These are phyloP conservation scores for Geotrichum citri-aurantii DNA, from an alignment of 1,139 yeast species.

Conservation along the genomic window DNA sequence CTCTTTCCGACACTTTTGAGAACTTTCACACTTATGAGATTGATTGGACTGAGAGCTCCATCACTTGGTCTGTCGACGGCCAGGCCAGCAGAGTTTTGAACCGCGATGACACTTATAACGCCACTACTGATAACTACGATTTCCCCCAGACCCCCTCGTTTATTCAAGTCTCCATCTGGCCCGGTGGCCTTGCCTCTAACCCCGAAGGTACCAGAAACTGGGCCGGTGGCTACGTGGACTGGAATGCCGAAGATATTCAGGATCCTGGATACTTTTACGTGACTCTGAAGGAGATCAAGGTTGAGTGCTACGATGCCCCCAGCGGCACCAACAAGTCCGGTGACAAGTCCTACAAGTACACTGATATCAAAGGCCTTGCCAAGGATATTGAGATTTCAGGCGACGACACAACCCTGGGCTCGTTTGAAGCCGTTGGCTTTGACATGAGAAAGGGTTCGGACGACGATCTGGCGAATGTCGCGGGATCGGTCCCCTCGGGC, in stretches of 20 bases:
- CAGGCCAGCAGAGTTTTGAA: constrained; percentile 58
- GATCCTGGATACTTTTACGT: constrained; percentile 76
- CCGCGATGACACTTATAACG: constrained; percentile 62
- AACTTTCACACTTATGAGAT: constrained; percentile 72
- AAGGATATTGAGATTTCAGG: constrained; percentile 53
- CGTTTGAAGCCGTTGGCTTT: constrained; percentile 57
- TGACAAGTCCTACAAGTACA: constrained; percentile 53
- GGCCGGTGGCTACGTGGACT: constrained; percentile 89
- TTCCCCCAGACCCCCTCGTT: constrained; percentile 93
- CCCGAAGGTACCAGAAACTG: constrained; percentile 78
- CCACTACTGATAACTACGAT: constrained; percentile 50
- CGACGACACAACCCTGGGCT: constrained; percentile 54
- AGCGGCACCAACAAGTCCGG: constrained; percentile 41
- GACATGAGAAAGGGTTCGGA: constrained; percentile 44
- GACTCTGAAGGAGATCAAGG: constrained; percentile 51
- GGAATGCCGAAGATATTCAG: constrained; percentile 69
- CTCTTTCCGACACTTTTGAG: constrained; percentile 50
- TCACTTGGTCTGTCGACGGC: constrained; percentile 75
- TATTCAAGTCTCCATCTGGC: constrained; percentile 85
- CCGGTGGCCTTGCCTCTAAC: constrained; percentile 68
- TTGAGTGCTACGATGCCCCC: constrained; percentile 71
- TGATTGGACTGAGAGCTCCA: constrained; percentile 74
- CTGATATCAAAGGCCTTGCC: constrained; percentile 43
- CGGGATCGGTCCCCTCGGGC: constrained; percentile 24
- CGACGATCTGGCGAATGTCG: constrained; percentile 23